Evolutionary conservation across 2,329 filamentous ascomycete genomes (phyloP), one percentile per base, ranked within the genome.

Genomic region (Colletotrichum sp.): DNA sequence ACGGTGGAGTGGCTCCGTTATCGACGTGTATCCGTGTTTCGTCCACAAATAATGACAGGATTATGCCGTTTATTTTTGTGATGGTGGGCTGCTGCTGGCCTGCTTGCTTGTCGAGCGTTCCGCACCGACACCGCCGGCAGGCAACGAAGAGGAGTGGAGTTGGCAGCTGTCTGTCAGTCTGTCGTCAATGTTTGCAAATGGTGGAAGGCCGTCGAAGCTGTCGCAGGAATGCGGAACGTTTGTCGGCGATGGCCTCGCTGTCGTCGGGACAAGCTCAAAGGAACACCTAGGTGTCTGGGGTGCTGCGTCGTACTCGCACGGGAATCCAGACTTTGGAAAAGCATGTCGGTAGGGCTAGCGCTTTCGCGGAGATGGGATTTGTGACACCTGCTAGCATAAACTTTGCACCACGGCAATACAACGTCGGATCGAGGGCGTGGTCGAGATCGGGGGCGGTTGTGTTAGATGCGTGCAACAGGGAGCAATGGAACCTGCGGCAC

Each of bases 1-100:
- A 76, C 73, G 73, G 70, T 73, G 26, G 34, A 32, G 21, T 64
- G 30, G 44, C n/a, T 64, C 73, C 73, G 57, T 73, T 76, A 32
- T 30, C 55, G 55, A 72, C 55, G 30, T 57, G 26, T 68, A 16
- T 55, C n/a, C 57, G 63, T 32, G 63, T 68, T 44, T 59, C 39
- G 57, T 13, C 36, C 62, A 72, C 60, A 55, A 39, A 39, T 52
- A 55, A 18, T 39, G 68, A 21, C 44, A 52, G 64, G 21, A 49
- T 72, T 49, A 39, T 68, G 63, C 26, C 28, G n/a, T 57, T 68
- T 49, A 63, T 71, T 66, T 49, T 32, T 12, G 18, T 26, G 34
- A 49, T 67, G 59, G 59, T 62, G 59, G 59, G 62, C 36, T 69
- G 30, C 21, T 64, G 62, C 52, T 69, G 34, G 34, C 13, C 34